Base-by-base conservation (phyloP, 768 basidiomycete species). In the Agaricus sinodeliciosus region DNA sequence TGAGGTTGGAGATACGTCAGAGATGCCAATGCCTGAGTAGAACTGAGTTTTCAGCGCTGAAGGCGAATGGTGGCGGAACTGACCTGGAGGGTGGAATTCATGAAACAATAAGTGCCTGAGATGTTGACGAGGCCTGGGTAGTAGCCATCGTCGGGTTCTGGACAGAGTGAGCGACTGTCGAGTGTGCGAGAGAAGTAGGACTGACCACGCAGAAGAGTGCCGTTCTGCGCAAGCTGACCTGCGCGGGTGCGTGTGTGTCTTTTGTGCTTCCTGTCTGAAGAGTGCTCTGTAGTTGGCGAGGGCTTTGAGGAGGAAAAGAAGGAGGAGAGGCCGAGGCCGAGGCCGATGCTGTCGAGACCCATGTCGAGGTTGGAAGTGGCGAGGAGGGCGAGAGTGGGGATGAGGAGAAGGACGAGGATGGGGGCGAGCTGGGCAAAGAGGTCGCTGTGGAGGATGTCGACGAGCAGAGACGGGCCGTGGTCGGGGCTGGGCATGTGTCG, bases 51-150 rank as follows among this genome's bases (percentile, higher is more conserved):
- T n/a, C 5, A 3, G 12, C 22, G 28, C 18, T n/a, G 9, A 9
- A 25, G 18, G 25, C 2, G 3, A 28, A 12, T 53, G 9, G 40
- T 28, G 42, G 51, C 4, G 16, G 46, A 16, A 36, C 37, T 62
- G 65, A 64, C 90, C 80, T 97, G 95, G 9, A 97, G 72, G 2
- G 93, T 93, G 11, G 95, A 94, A 65, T 98, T 95, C 84, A 97
- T 90, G 73, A 96, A 98, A 64, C 95, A 97, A 58, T 95, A 90
- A 48, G 93, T 95, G 9, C 94, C 94, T 8, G 93, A 94, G 35
- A 94, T 86, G 62, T 97, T 97, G 63, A 96, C 88, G 46, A 97
- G 84, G 0, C 94, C 94, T 1, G 94, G 88, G 67, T 90, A 96
- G 60, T 83, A 77, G 18, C 76, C 74, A 13, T 76, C 69, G 25